phyloP scores from a whole-genome alignment of 2,329 filamentous ascomycete species.

The Colletotrichum sp. region DNA sequence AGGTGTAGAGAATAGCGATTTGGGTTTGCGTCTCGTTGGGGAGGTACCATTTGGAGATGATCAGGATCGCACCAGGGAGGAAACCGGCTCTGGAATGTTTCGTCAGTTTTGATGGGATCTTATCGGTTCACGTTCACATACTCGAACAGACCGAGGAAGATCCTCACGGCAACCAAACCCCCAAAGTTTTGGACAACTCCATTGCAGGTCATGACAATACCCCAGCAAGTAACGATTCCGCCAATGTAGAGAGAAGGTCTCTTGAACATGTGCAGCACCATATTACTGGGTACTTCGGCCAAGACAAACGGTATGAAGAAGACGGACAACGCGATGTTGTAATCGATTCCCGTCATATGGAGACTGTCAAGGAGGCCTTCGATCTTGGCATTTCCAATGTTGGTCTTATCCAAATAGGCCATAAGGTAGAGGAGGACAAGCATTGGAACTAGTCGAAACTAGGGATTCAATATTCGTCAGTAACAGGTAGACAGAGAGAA shows the following conservation, averaged over 20 bases:
- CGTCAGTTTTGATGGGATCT: not conserved
- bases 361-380: slow-evolving; percentile 60
- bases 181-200: slow-evolving; percentile 41
- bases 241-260: slow-evolving; percentile 49
- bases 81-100: slow-evolving; percentile 32
- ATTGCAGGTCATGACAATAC: slow-evolving; percentile 40
- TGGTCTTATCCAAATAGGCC: slow-evolving; percentile 35
- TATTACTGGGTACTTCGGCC: slow-evolving; percentile 43
- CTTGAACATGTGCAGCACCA: slow-evolving; percentile 41
- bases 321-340: slow-evolving; percentile 62
- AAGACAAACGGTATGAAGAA: slow-evolving; percentile 69
- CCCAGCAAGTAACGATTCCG: slow-evolving; percentile 37
- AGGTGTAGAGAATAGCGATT: slow-evolving; percentile 39
- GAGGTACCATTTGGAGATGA: slow-evolving; percentile 37
- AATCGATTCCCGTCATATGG: slow-evolving; percentile 56
- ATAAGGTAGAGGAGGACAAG: slow-evolving; percentile 33
- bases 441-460: slow-evolving; percentile 32
- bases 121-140: slow-evolving; percentile 11
- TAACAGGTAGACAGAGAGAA: not conserved
- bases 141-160: slow-evolving; percentile 44
- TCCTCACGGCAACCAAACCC: slow-evolving; percentile 42
- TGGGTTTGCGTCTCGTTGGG: slow-evolving; percentile 32
- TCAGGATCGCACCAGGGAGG: slow-evolving; percentile 33
- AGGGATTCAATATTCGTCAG: not conserved
- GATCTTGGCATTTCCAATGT: slow-evolving; percentile 56